phyloP scores from a whole-genome alignment of 2,329 filamentous ascomycete species.

The Colletotrichum phormii region DNA sequence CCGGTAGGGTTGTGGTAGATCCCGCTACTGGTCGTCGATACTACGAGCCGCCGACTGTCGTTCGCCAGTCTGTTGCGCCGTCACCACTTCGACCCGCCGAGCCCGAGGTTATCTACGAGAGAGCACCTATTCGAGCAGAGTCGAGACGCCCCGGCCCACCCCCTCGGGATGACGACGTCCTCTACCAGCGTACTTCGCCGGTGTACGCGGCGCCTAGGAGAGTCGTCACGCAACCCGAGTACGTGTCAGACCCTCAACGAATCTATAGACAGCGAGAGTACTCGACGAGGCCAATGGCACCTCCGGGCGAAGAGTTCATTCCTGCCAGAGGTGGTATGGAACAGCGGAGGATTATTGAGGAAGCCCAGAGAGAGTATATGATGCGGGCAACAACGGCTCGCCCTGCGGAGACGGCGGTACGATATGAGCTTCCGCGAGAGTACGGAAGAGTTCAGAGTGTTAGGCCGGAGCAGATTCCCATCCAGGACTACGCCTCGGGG shows the following conservation, averaged over 20 bases:
- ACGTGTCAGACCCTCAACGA: conserved; percentile 62
- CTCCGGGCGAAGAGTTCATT: conserved; percentile 58
- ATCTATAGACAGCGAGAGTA: conserved; percentile 69
- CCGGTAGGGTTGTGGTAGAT: conserved; percentile 81
- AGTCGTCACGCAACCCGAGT: conserved; percentile 73
- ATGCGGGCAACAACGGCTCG: conserved; percentile 69
- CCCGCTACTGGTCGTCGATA: conserved; percentile 83
- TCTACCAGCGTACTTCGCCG: conserved; percentile 66
- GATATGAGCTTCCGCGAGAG: conserved; percentile 54
- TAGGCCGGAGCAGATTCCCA: conserved; percentile 51
- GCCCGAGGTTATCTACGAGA: conserved; percentile 74
- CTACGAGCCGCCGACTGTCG: conserved; percentile 61
- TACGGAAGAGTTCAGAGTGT: conserved; percentile 59
- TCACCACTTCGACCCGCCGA: conserved; percentile 55
- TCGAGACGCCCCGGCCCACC: conserved; percentile 61
- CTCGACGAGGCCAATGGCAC: conserved; percentile 60
- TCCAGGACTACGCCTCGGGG: conserved; percentile 61
- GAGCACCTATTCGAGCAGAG: conserved; percentile 63
- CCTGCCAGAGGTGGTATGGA: conserved; percentile 58
- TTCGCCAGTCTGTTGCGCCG: conserved; percentile 66
- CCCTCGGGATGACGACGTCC: conserved; percentile 61
- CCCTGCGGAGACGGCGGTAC: conserved; percentile 57
- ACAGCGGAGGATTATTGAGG: conserved; percentile 56
- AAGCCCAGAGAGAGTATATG: conserved; percentile 64
- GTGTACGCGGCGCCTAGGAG: conserved; percentile 62